A percentile compares a stretch with the other conserved stretches of the same genome.
Conservation (phyloP, 2,329 filamentous ascomycete genomes). For the Hansfordia pulvinata region DNA sequence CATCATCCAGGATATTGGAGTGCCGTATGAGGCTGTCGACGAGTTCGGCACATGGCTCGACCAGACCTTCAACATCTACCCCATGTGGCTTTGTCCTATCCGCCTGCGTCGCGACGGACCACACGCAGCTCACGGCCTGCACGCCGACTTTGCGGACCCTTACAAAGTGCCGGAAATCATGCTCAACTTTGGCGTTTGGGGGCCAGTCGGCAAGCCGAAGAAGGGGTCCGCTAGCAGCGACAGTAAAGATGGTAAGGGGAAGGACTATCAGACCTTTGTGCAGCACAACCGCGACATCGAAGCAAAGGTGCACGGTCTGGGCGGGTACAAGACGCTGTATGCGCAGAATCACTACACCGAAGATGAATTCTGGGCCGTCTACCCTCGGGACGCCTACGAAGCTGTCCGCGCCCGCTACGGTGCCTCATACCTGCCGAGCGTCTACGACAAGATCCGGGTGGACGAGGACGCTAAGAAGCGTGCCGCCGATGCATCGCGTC, state of each 20-base stretch:
- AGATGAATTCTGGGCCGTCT: constrained; percentile 54
- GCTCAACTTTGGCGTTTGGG: constrained; percentile 54
- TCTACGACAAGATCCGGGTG: constrained; percentile 55
- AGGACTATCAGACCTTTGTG: constrained; percentile 30
- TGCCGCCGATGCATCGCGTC: constrained; percentile 16
- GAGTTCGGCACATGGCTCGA: constrained; percentile 36
- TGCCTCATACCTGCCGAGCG: constrained; percentile 44
- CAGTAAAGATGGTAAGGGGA: too few relatives aligned
- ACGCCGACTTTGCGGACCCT: constrained; percentile 28
- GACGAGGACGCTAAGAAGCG: constrained; percentile 21
- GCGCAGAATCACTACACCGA: constrained; percentile 56
- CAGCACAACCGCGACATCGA: constrained; percentile 46
- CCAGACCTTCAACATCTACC: constrained; percentile 30
- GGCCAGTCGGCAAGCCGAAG: constrained; percentile 29
- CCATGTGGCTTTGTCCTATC: constrained; percentile 42
- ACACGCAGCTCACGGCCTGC: constrained; percentile 29
- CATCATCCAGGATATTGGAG: constrained; percentile 51
- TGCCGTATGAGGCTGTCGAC: constrained; percentile 26
- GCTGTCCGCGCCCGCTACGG: constrained; percentile 41
- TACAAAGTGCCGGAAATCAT: constrained; percentile 21
- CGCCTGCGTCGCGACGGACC: constrained; percentile 26
- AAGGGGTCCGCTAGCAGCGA: too few relatives aligned
- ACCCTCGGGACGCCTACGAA: constrained; percentile 47
- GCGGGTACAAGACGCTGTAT: constrained; percentile 59
- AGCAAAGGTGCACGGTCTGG: constrained; percentile 39